phyloP scores from a whole-genome alignment of 1,139 yeast genomes.

The Debaryomyces singareniensis region DNA sequence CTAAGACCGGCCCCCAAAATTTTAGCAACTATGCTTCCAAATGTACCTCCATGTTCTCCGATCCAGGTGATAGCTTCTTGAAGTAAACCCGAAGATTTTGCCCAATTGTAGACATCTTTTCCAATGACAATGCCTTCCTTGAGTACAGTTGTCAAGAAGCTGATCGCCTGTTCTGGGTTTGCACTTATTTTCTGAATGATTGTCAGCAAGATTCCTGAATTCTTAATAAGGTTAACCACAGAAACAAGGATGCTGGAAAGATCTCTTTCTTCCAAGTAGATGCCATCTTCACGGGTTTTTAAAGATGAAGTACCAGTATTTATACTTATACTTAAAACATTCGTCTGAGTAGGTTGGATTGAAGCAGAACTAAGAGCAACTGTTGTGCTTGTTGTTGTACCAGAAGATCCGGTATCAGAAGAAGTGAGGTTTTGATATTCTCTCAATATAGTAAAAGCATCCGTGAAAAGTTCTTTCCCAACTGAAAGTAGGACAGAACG shows the following conservation, averaged over 20 bases:
- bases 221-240: slow-evolving; percentile 23
- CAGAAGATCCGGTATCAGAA: slow-evolving; percentile 9
- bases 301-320: slow-evolving; percentile 1
- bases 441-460: slow-evolving; percentile 26
- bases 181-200: slow-evolving; percentile 29
- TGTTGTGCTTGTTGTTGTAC: slow-evolving; percentile 15
- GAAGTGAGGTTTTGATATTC: slow-evolving; percentile 13
- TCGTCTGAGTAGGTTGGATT: neutral
- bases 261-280: slow-evolving; percentile 35
- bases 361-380: slow-evolving; percentile 7
- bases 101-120: slow-evolving; percentile 34
- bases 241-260: slow-evolving; percentile 20
- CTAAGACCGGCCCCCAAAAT: slow-evolving; percentile 24
- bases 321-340: neutral
- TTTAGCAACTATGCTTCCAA: slow-evolving; percentile 21
- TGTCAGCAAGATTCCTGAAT: slow-evolving; percentile 29
- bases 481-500: slow-evolving; percentile 29
- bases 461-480: slow-evolving; percentile 28
- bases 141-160: slow-evolving; percentile 28
- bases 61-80: slow-evolving; percentile 25
- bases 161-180: slow-evolving; percentile 31
- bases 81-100: slow-evolving; percentile 34
- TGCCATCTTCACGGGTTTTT: slow-evolving; percentile 10
- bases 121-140: slow-evolving; percentile 28
- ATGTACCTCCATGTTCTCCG: slow-evolving; percentile 24